Base-by-base conservation (phyloP, 2,329 filamentous ascomycete genomes). In the Westerdykella ornata region DNA sequence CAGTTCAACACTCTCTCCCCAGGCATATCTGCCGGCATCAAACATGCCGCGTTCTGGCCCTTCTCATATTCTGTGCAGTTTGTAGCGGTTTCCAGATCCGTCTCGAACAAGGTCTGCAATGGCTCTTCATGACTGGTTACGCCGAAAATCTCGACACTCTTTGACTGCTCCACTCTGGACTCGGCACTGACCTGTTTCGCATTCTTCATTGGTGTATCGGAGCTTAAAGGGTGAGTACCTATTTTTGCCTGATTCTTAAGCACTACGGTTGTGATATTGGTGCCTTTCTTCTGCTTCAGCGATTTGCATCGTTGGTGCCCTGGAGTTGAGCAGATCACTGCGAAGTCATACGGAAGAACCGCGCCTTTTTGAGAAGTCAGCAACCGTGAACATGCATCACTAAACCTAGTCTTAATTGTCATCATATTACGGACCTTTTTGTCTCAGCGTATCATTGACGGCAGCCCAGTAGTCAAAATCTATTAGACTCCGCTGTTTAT, bases 401-500 rank as follows among this genome's bases (percentile, higher is more conserved):
- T 26, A 11, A 5, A 17, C n/a, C 2, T 6, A 7, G 12, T 17
- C 13, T 18, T 5, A 15, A 5, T 16, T 17, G 5, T 28, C 17
- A n/a, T n/a, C n/a, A n/a, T n/a, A n/a, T n/a, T n/a, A 12, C 32
- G n/a, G 37, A 45, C 43, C 46, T 38, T 34, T 28, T 3, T 17
- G 29, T 19, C 41, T 37, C 15, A 43, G 11, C 11, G 29, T 32
- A 8, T 12, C 41, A 16, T 36, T 39, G 16, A 41, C 35, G 2
- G 40, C 6, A 3, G 34, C 39, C 46, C 48, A 47, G 16, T 40
- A 36, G 9, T 45, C 42, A 18, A 44, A 45, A 7, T 48, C 41
- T 12, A 48, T 48, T 39, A 45, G 14, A 18, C 5, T 14, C 22
- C 12, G 8, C 12, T 26, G 8, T 9, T 11, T 8, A 11, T 26